Evolutionary conservation across 768 basidiomycete species (phyloP), one percentile per base, ranked within the genome.

Genomic region (Leccinum boreale): DNA sequence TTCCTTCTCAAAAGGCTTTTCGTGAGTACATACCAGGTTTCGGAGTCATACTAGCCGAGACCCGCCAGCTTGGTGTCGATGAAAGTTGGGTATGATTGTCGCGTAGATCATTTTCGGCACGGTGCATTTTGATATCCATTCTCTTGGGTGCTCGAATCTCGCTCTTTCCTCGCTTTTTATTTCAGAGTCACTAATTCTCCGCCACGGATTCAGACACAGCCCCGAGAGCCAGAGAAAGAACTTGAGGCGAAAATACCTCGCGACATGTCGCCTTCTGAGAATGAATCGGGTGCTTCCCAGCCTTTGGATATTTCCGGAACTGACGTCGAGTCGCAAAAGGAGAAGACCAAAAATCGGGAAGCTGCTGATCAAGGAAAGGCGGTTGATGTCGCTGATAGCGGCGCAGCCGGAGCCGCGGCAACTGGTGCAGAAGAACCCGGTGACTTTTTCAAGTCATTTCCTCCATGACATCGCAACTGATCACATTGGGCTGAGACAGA

Each of bases 161-260:
- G 19, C 23, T 23, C 44, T 58, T 28, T 29, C 17, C 19, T 50
- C 48, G 26, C 19, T 8, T 47, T 31, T 19, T 4, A n/a, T 42
- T 51, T 26, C 24, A 17, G 26, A 19, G 29, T 52, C 1, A 42
- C 53, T 65, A 45, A 70, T 70, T 8, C 10, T 11, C 10, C 8
- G 17, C 28, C 9, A 35, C 47, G 4, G 4, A 28, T 28, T 28
- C 28, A 28, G 28, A 50, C 33, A 55, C 48, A 66, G 63, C 46
- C 55, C 23, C 52, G 29, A 39, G 29, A 21, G 6, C 33, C 17
- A 8, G 49, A 52, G 39, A 49, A 50, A 46, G 53, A 19, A 44
- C 31, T 33, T 33, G 57, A 29, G 29, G 50, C 23, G 8, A 48
- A 56, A 53, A 29, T 28, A 24, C 26, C 54, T 51, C 42, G 23